A percentile compares a stretch with the other conserved stretches of the same genome.
These are phyloP conservation scores for Penicillium sp. DNA, from an alignment of 2,329 filamentous ascomycete species.

Conservation along the genomic window DNA sequence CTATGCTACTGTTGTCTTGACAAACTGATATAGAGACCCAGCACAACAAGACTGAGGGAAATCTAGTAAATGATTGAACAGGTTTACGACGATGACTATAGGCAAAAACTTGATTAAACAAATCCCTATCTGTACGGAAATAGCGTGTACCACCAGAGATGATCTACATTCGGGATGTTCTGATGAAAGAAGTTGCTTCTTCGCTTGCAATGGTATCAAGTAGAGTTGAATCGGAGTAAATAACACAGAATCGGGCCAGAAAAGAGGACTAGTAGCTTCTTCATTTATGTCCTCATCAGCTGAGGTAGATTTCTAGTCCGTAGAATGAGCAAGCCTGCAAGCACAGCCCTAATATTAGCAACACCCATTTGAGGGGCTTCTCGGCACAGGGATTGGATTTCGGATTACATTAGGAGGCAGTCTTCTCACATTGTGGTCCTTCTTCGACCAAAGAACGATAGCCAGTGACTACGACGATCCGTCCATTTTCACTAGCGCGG, in stretches of 20 bases:
- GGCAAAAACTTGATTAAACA: no score
- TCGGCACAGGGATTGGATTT: not conserved
- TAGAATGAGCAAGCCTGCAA: not conserved
- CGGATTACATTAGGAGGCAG: not conserved
- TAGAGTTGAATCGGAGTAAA: not conserved
- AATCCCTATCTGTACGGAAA: not conserved
- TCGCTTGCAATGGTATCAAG: not conserved
- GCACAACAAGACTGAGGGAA: conserved; percentile 28
- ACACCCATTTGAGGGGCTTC: not conserved
- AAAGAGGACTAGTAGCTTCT: not conserved
- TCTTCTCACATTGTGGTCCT: no score
- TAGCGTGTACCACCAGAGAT: not conserved
- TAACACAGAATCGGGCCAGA: no score
- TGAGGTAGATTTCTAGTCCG: not conserved
- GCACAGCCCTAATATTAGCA: not conserved
- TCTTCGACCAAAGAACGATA: not conserved
- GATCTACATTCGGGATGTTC: conserved; percentile 1
- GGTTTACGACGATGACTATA: not conserved
- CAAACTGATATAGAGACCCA: conserved; percentile 29
- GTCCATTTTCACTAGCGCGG: not conserved
- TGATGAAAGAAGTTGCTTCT: not conserved
- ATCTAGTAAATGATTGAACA: conserved; percentile 15
- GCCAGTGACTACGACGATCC: not conserved
- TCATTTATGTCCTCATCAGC: not conserved
- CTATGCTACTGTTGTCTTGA: conserved; percentile 24